Conservation (phyloP, 352 stramenopile genomes). For the Aphanomyces invadans region DNA sequence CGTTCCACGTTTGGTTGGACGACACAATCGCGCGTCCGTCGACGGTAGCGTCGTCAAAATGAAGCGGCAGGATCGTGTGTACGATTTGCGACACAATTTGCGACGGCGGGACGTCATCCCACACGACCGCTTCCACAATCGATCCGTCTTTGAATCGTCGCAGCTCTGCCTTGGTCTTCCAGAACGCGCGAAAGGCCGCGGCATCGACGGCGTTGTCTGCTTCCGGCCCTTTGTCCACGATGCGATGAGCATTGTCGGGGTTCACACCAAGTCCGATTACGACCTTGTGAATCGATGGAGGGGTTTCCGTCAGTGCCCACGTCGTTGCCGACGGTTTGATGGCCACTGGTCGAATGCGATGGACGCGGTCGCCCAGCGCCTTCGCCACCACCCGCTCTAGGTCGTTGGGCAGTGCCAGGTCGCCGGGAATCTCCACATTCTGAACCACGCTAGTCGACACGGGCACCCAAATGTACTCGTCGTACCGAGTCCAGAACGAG, state of each 20-base stretch:
- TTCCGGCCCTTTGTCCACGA: slow-evolving; percentile 84
- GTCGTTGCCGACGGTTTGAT: slow-evolving; percentile 27
- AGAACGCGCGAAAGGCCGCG: slow-evolving; percentile 78
- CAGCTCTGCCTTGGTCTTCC: slow-evolving; percentile 81
- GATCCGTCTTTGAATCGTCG: slow-evolving; percentile 86
- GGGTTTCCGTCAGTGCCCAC: slow-evolving; percentile 38
- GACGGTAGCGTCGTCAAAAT: slow-evolving; percentile 39
- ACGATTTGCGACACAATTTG: slow-evolving; percentile 65
- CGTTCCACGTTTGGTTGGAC: slow-evolving; percentile 64
- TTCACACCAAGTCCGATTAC: slow-evolving; percentile 77
- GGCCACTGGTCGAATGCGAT: slow-evolving; percentile 45
- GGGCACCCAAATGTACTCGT: slow-evolving; percentile 82
- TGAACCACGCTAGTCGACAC: slow-evolving; percentile 47
- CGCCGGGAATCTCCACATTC: slow-evolving; percentile 68
- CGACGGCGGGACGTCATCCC: slow-evolving; percentile 72
- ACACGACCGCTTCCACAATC: slow-evolving; percentile 85
- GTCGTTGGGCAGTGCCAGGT: slow-evolving; percentile 62
- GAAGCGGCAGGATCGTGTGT: slow-evolving; percentile 57
- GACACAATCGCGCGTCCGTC: slow-evolving; percentile 45
- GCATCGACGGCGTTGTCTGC: slow-evolving; percentile 73
- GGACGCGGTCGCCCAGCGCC: slow-evolving; percentile 62
- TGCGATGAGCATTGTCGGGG: slow-evolving; percentile 57
- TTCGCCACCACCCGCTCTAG: slow-evolving; percentile 38
- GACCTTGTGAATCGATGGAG: slow-evolving; percentile 48
- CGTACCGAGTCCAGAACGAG: slow-evolving; percentile 74